Percentiles rank a stretch among this genome's conserved stretches.
phyloP scores from a whole-genome alignment of 805 yeast genomes.

The Starmera dryadoides region DNA sequence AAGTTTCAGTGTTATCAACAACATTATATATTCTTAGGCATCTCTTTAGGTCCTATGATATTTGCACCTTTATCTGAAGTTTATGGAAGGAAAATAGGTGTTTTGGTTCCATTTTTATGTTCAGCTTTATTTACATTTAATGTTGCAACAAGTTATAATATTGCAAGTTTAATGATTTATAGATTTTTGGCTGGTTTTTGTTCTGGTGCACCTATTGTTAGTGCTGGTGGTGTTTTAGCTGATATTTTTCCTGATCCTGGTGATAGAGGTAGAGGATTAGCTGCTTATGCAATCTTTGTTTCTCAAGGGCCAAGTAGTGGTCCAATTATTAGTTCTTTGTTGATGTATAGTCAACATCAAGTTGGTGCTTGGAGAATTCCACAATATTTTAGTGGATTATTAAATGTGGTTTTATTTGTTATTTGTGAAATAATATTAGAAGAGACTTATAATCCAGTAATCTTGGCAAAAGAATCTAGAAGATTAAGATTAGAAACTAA shows the following conservation, averaged over 20 bases:
- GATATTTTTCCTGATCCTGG: slow-evolving; percentile 42
- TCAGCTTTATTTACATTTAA: slow-evolving; percentile 39
- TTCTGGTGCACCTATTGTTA: slow-evolving; percentile 55
- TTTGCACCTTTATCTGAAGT: slow-evolving; percentile 51
- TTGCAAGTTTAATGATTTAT: slow-evolving; percentile 42
- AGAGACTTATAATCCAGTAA: slow-evolving; percentile 11
- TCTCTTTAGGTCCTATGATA: slow-evolving; percentile 51
- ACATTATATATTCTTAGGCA: slow-evolving; percentile 56
- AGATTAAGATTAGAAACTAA: slow-evolving; percentile 5
- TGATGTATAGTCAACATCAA: slow-evolving; percentile 31
- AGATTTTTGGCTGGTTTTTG: slow-evolving; percentile 54
- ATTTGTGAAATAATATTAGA: slow-evolving; percentile 28
- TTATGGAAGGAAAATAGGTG: slow-evolving; percentile 34
- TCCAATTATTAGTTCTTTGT: slow-evolving; percentile 41
- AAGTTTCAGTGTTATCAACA: slow-evolving; percentile 44
- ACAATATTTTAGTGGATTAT: slow-evolving; percentile 42
- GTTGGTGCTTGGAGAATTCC: slow-evolving; percentile 53
- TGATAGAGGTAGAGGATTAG: slow-evolving; percentile 46
- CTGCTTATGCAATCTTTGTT: slow-evolving; percentile 40
- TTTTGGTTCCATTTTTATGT: slow-evolving; percentile 33
- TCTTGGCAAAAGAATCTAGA: slow-evolving; percentile 8
- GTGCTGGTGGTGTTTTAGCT: slow-evolving; percentile 46
- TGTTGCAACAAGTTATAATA: slow-evolving; percentile 40
- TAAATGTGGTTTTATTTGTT: slow-evolving; percentile 24
- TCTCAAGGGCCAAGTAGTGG: slow-evolving; percentile 36